Conservation (phyloP, 2,329 filamentous ascomycete species). For the Penicillium olsonii region DNA sequence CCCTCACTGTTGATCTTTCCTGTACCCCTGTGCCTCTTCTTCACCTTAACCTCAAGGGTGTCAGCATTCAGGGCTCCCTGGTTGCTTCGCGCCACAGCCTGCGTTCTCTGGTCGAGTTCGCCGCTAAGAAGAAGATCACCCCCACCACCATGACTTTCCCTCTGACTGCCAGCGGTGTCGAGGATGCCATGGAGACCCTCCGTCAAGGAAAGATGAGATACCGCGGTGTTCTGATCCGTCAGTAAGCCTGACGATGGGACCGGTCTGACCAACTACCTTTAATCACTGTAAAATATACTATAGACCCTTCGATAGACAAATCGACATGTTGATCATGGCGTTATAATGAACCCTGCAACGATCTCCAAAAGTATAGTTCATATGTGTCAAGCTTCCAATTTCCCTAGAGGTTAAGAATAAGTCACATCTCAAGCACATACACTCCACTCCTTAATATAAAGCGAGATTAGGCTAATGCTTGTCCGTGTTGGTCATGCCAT, state of each 20-base stretch:
- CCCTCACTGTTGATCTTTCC: constrained; percentile 25
- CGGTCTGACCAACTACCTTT: constrained; percentile 21
- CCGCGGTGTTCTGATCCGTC: constrained; percentile 46
- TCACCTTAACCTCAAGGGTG: constrained; percentile 53
- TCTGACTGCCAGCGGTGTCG: constrained; percentile 44
- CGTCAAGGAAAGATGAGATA: constrained; percentile 50
- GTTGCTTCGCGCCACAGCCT: constrained; percentile 64
- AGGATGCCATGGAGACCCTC: constrained; percentile 47
- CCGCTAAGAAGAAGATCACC: constrained; percentile 60
- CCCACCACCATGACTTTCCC: constrained; percentile 67
- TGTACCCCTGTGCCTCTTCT: constrained; percentile 23
- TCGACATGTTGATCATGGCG: neutral
- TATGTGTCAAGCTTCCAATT: too few species aligned
- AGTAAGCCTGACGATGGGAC: neutral
- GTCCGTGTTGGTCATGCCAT: constrained; percentile 23
- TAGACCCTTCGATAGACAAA: neutral
- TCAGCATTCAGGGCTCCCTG: constrained; percentile 64
- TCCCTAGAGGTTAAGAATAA: too few species aligned
- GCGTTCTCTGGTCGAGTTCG: constrained; percentile 63
- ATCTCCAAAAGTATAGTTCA: neutral
- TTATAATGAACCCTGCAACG: too few species aligned
- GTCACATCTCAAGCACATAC: too few species aligned
- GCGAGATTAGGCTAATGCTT: too few species aligned
- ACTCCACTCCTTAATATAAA: too few species aligned
- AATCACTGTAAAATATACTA: neutral